Percentiles rank a stretch among this genome's conserved stretches.
phyloP scores from a whole-genome alignment of 2,329 filamentous ascomycete species.

The Ophiostoma pallidulum region DNA sequence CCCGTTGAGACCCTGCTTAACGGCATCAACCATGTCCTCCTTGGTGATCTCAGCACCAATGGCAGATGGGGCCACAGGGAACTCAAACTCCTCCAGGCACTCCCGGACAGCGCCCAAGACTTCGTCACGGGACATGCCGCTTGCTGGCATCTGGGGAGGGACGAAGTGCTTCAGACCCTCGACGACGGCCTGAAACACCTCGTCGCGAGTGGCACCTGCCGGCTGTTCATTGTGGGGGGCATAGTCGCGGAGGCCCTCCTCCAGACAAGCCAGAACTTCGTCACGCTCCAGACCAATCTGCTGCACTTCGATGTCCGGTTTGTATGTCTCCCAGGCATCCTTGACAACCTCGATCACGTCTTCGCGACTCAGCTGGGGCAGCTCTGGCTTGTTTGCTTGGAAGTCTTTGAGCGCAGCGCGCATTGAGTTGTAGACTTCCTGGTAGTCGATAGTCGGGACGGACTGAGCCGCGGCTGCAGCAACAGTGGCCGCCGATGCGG shows the following conservation, averaged over 20 bases:
- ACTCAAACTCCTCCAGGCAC: constrained; percentile 77
- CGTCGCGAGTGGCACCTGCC: constrained; percentile 63
- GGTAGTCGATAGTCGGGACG: constrained; percentile 54
- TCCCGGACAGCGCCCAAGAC: constrained; percentile 76
- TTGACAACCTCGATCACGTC: constrained; percentile 79
- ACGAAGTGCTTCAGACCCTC: constrained; percentile 75
- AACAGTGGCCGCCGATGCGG: constrained; percentile 36
- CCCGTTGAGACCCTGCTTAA: constrained; percentile 48
- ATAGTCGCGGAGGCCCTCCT: constrained; percentile 76
- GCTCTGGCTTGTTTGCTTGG: constrained; percentile 37
- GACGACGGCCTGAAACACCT: constrained; percentile 78
- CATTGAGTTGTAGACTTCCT: constrained; percentile 79
- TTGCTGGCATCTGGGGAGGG: constrained; percentile 60
- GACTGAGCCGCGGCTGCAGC: constrained; percentile 44
- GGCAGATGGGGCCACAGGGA: constrained; percentile 52
- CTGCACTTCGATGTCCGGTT: constrained; percentile 84
- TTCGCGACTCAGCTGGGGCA: constrained; percentile 56
- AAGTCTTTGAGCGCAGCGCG: constrained; percentile 62
- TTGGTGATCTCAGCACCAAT: constrained; percentile 45
- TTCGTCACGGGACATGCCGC: constrained; percentile 63
- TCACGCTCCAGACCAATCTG: constrained; percentile 85
- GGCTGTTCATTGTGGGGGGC: constrained; percentile 43
- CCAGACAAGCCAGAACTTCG: constrained; percentile 77
- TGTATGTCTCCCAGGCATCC: constrained; percentile 89
- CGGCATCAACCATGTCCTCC: constrained; percentile 55